Conservation (phyloP, 441 rosid genomes). For the Sinapis alba region DNA sequence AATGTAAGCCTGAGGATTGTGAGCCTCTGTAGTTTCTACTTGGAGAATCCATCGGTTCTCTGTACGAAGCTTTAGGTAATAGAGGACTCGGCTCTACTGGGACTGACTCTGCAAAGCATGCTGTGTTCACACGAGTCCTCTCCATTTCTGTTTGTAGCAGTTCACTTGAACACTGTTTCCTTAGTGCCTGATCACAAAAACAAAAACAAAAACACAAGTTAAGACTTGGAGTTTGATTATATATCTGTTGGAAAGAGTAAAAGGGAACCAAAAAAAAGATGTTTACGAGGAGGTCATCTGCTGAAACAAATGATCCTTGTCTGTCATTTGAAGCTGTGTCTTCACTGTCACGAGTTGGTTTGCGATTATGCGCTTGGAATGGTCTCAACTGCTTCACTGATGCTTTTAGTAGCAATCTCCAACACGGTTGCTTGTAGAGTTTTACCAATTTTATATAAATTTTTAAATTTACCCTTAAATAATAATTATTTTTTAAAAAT, state of each 20-base stretch:
- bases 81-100: slow-evolving; percentile 68
- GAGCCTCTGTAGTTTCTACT: slow-evolving; percentile 64
- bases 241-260: neutral
- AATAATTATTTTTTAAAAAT: too few relatives aligned
- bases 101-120: slow-evolving; percentile 79
- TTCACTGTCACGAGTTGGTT: slow-evolving; percentile 95
- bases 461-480: too few relatives aligned
- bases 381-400: slow-evolving; percentile 63
- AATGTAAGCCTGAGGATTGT: slow-evolving; percentile 44
- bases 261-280: slow-evolving; percentile 14
- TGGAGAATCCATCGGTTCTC: slow-evolving; percentile 74
- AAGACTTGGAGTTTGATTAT: neutral
- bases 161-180: slow-evolving; percentile 65
- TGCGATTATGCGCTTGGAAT: slow-evolving; percentile 73
- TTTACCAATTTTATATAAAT: too few relatives aligned
- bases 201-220: neutral
- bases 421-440: slow-evolving; percentile 80
- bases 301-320: slow-evolving; percentile 72
- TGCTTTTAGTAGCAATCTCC: slow-evolving; percentile 86
- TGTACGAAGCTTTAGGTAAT: slow-evolving; percentile 64
- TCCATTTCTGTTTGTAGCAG: slow-evolving; percentile 32
- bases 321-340: slow-evolving; percentile 81
- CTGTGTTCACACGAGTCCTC: slow-evolving; percentile 88
- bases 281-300: slow-evolving; percentile 91
- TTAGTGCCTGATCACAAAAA: slow-evolving; percentile 60